These are phyloP conservation scores for Hypsizygus marmoreus DNA, from an alignment of 768 basidiomycete species.

Conservation along the genomic window DNA sequence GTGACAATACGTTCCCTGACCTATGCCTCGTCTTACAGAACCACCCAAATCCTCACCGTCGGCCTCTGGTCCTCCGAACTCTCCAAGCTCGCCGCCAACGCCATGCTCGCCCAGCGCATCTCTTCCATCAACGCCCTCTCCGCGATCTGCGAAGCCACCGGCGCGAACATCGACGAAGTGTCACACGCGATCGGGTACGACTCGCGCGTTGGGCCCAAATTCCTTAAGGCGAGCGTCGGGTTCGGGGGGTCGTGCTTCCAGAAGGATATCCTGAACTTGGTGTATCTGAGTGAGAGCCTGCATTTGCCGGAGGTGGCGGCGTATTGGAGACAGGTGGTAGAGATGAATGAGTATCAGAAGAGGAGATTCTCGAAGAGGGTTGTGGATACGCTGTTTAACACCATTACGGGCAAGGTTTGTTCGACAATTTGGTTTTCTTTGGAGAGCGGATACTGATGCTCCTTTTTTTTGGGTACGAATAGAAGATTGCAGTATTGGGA, in stretches of 20 bases:
- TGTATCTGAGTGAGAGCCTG: constrained; percentile 92
- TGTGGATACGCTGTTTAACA: constrained; percentile 97
- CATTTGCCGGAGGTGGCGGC: constrained; percentile 96
- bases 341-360: constrained; percentile 99
- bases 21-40: constrained; percentile 36
- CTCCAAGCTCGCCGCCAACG: constrained; percentile 97
- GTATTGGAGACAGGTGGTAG: constrained; percentile 97
- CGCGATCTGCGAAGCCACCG: constrained; percentile 98
- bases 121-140: constrained; percentile 98
- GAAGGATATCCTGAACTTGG: constrained; percentile 98
- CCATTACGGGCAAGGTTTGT: constrained; percentile 88
- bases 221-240: constrained; percentile 93
- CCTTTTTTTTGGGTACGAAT: constrained; percentile 9
- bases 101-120: constrained; percentile 99
- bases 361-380: constrained; percentile 92
- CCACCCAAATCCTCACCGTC: constrained; percentile 83
- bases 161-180: constrained; percentile 98
- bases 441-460: no score
- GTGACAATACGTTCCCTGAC: neutral
- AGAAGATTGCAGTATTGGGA: constrained; percentile 94
- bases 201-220: constrained; percentile 90
- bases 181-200: constrained; percentile 93
- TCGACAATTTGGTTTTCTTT: neutral
- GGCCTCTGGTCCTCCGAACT: constrained; percentile 99
- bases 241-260: constrained; percentile 99